Evolutionary conservation across 306 rosid species (phyloP).

Genomic region (Lagenaria siceraria): DNA sequence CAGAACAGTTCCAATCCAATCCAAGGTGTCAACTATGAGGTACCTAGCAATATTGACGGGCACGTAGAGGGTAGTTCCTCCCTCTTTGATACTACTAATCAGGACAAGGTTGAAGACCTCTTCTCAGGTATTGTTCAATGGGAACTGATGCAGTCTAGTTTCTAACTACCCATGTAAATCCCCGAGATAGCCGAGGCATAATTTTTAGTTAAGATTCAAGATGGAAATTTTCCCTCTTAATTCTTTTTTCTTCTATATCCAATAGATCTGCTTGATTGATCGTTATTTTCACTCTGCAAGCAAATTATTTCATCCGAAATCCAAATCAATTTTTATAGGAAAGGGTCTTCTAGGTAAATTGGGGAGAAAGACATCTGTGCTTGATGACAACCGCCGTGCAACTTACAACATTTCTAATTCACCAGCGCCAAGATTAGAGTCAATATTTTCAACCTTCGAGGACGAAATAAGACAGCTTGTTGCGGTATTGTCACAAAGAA

Average conservation of each 20-base stretch:
- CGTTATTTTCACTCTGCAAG: neutral
- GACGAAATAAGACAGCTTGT: slow-evolving; percentile 81
- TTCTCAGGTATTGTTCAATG: slow-evolving; percentile 40
- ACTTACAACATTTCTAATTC: slow-evolving; percentile 45
- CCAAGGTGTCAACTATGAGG: slow-evolving; percentile 48
- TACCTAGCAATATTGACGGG: slow-evolving; percentile 54
- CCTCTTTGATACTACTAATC: slow-evolving; percentile 47
- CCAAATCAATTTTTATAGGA: slow-evolving; percentile 27
- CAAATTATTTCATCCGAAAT: neutral
- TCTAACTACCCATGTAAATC: no score
- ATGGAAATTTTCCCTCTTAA: neutral
- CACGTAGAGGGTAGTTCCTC: slow-evolving; percentile 53
- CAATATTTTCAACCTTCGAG: slow-evolving; percentile 68
- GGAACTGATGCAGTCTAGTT: neutral
- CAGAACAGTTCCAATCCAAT: slow-evolving; percentile 40
- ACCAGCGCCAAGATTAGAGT: slow-evolving; percentile 51
- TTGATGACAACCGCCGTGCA: slow-evolving; percentile 76
- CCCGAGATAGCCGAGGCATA: neutral
- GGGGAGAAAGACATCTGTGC: slow-evolving; percentile 56
- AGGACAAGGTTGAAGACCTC: slow-evolving; percentile 65
- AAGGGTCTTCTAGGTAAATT: slow-evolving; percentile 45
- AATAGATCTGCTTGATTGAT: neutral
- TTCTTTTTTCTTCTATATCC: neutral
- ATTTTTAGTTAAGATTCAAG: neutral
- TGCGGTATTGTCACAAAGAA: slow-evolving; percentile 44